Conservation (phyloP, 148 eudicot species). For the Nyssa sinensis region DNA sequence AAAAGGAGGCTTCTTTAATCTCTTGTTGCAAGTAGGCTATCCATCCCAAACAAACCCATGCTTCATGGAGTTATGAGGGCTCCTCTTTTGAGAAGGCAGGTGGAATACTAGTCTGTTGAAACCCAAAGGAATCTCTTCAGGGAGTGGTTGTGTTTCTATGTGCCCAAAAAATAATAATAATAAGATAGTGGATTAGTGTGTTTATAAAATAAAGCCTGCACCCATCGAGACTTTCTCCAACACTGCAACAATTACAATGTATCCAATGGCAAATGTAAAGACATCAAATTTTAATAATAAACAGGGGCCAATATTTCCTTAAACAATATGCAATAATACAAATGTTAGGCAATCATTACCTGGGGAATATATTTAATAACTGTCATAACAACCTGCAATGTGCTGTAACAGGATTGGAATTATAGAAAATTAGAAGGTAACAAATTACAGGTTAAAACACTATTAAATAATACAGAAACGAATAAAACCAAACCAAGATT, state of each 20-base stretch:
- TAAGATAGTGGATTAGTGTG: neutral
- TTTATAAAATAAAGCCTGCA: neutral
- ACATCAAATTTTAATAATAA: neutral
- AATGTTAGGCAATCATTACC: conserved; percentile 34
- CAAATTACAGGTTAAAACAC: neutral
- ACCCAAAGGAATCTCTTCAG: neutral
- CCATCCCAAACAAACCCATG: neutral
- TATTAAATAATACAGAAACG: neutral
- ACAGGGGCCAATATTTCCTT: neutral
- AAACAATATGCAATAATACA: neutral
- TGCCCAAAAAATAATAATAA: neutral
- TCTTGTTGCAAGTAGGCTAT: too few species aligned
- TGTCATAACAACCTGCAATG: conserved; percentile 81
- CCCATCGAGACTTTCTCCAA: neutral
- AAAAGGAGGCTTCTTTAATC: too few species aligned
- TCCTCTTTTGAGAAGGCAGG: too few species aligned
- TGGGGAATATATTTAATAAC: conserved; percentile 91
- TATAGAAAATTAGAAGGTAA: neutral
- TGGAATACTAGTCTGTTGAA: neutral
- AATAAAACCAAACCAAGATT: neutral
- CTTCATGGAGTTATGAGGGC: neutral
- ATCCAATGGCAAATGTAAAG: neutral
- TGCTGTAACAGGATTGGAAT: conserved; percentile 47
- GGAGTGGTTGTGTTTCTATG: neutral
- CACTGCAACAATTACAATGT: neutral